phyloP scores from a whole-genome alignment of 805 yeast species.

The Suhomyces faveliae region DNA sequence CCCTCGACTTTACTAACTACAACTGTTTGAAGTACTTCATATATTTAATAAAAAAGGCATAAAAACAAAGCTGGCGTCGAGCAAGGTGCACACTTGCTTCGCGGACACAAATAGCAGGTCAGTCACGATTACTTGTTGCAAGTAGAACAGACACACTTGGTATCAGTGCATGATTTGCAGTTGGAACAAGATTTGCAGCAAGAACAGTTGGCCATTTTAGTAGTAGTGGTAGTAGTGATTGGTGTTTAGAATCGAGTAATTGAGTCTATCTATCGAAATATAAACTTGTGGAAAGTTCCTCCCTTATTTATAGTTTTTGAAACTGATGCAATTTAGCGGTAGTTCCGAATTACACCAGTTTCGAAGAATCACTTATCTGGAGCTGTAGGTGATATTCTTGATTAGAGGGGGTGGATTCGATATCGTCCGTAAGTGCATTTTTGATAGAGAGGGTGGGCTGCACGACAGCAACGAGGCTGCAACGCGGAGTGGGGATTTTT shows the following conservation, averaged over 20 bases:
- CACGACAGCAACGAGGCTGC: not conserved
- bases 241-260: not conserved
- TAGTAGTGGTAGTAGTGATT: not conserved
- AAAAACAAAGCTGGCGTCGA: not conserved
- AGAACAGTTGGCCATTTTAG: conserved; percentile 11
- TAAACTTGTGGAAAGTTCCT: not conserved
- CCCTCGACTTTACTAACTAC: not conserved
- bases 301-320: conserved; percentile 3
- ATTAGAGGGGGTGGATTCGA: not conserved
- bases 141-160: conserved; percentile 12
- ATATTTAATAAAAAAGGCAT: not conserved
- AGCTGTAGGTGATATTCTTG: no score
- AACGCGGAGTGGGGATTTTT: not conserved
- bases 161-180: conserved; percentile 12
- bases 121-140: conserved; percentile 10
- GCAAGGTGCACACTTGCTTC: no score
- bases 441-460: not conserved
- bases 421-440: no score
- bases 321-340: not conserved
- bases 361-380: not conserved
- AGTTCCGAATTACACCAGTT: not conserved
- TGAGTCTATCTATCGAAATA: not conserved
- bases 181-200: conserved; percentile 13
- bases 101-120: no score
- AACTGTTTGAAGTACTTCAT: not conserved